Conservation (phyloP, 257 asterid species). For the Jacaranda mimosifolia region DNA sequence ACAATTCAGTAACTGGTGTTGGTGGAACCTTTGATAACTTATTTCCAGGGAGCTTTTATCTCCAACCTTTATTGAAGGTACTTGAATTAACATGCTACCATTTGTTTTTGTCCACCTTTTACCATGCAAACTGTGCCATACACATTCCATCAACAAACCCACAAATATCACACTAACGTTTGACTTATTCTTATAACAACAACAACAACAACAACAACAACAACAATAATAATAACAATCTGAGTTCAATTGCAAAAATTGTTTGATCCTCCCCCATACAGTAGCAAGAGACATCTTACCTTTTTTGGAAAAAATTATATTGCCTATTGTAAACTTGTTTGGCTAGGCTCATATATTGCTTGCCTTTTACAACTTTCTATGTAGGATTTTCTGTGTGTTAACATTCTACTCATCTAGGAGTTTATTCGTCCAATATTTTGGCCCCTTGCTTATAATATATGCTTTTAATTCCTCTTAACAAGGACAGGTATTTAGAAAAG, state of each 20-base stretch:
- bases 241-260: background rate
- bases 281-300: background rate
- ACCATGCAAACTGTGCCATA: too few relatives aligned
- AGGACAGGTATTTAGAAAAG: background rate
- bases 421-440: background rate
- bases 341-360: background rate
- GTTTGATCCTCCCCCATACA: conserved; percentile 17
- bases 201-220: too few relatives aligned
- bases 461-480: conserved; percentile 16
- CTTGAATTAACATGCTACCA: conserved; percentile 17
- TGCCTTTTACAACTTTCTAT: conserved; percentile 1
- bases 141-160: too few relatives aligned
- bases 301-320: background rate
- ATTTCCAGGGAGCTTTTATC: conserved; percentile 95
- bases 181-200: too few relatives aligned
- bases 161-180: too few relatives aligned
- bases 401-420: too few relatives aligned
- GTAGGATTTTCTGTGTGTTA: background rate
- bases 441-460: background rate
- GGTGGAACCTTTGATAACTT: conserved; percentile 86
- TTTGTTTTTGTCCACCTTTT: conserved; percentile 20
- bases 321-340: background rate
- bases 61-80: conserved; percentile 97
- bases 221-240: too few relatives aligned
- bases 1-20: conserved; percentile 84